Base-by-base conservation (phyloP, 2,329 filamentous ascomycete genomes). In the Fusarium albidum region DNA sequence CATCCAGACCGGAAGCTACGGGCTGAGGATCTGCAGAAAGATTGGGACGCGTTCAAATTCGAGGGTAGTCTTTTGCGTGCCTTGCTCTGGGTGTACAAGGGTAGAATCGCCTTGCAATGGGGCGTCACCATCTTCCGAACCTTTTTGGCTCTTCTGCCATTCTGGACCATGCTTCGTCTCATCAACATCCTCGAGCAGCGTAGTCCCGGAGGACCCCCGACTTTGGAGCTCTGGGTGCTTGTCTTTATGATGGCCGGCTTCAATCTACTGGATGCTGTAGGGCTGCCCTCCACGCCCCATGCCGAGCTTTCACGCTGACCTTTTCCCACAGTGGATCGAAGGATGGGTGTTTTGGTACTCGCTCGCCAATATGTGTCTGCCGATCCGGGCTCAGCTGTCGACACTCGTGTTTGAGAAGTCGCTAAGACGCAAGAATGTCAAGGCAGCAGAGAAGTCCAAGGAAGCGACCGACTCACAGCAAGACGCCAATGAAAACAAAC, bases 331-430 rank as follows among this genome's bases (percentile, higher is more conserved):
- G 15, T 88, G 83, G 76, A 71, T 89, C 27, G 88, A 91, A 64
- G 77, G 82, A 2, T 87, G 83, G 77, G 71, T 89, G 13, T 86
- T 83, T 63, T 92, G 88, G 87, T 74, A 88, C 40, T 84, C 83
- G 0, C 87, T 82, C 71, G 79, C 82, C 1, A 80, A 84, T 44
- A 69, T 93, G 10, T 80, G 80, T 38, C 78, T 91, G 18, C 87
- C 89, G 0, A 76, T 93, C 13, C 84, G 88, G 44, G 82, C 85
- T 25, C 87, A 92, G 64, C 75, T 95, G 3, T 85, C 88, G 2
- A 82, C 88, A 1, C 78, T 92, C 8, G 82, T 94, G 13, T 94
- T 93, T 63, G 83, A 87, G 54, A 95, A 95, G 70, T 83, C 89
- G 0, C 85, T 92, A 79, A 82, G 87, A 35, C 82, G 87, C 41